Percentiles rank a stretch among this genome's conserved stretches.
These are phyloP conservation scores for Helicostylum pulchrum DNA, from an alignment of 192 early-diverging fungal species.

Conservation along the genomic window DNA sequence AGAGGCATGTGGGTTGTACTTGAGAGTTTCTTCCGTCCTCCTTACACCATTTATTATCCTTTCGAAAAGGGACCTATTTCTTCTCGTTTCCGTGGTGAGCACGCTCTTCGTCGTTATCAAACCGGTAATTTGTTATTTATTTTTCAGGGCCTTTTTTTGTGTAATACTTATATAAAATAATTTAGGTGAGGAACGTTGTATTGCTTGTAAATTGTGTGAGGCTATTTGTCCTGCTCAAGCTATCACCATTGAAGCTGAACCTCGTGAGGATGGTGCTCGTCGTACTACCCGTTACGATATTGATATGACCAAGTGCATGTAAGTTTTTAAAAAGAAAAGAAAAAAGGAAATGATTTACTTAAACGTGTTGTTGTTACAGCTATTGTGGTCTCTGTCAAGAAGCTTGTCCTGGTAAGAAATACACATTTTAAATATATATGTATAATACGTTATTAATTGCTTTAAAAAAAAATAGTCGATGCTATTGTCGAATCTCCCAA, in stretches of 20 bases:
- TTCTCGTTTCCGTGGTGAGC: slow-evolving; percentile 95
- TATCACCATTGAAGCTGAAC: slow-evolving; percentile 97
- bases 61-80: slow-evolving; percentile 91
- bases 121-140: slow-evolving; percentile 64
- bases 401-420: slow-evolving; percentile 36
- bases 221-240: slow-evolving; percentile 97
- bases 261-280: slow-evolving; percentile 89
- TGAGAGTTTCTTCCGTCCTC: slow-evolving; percentile 91
- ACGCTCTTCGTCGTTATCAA: slow-evolving; percentile 92
- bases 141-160: neutral
- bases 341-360: slow-evolving; percentile 4
- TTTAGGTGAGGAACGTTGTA: slow-evolving; percentile 93
- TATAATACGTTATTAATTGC: neutral
- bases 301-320: slow-evolving; percentile 97
- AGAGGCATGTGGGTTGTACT: slow-evolving; percentile 89
- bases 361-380: slow-evolving; percentile 39
- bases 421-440: neutral
- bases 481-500: slow-evolving; percentile 98
- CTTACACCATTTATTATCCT: slow-evolving; percentile 96
- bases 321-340: slow-evolving; percentile 1
- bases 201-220: slow-evolving; percentile 98
- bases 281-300: slow-evolving; percentile 98
- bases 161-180: neutral
- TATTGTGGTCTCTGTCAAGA: slow-evolving; percentile 96
- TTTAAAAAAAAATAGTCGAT: slow-evolving; percentile 57